These are phyloP conservation scores for Melaleuca quinquenervia DNA, from an alignment of 345 rosid species.

Conservation along the genomic window DNA sequence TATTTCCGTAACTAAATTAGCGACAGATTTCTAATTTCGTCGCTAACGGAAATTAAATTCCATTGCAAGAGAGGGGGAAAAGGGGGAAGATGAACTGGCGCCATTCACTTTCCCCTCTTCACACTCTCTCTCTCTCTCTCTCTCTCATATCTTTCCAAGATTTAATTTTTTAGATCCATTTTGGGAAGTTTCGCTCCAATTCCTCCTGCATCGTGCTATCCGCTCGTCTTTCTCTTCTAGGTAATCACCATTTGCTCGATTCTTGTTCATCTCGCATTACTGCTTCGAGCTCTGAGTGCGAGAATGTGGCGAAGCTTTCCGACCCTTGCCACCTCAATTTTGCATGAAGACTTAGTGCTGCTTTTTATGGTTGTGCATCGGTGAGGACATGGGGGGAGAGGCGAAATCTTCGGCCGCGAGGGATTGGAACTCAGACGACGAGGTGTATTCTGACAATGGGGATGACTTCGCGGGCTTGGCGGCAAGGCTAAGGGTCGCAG, in stretches of 20 bases:
- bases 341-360: conserved; percentile 96
- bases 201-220: conserved; percentile 3
- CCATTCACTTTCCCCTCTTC: not conserved
- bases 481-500: not conserved
- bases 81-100: too few species aligned
- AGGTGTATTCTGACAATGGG: conserved; percentile 14
- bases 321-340: conserved; percentile 5
- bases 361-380: conserved; percentile 43
- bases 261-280: not conserved
- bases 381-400: conserved; percentile 27
- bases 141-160: not conserved
- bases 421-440: conserved; percentile 20
- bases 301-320: conserved; percentile 15
- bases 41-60: too few species aligned
- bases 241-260: not conserved
- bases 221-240: not conserved
- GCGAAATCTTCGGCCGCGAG: not conserved
- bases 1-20: too few species aligned
- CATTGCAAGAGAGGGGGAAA: too few species aligned
- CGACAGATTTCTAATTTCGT: too few species aligned
- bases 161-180: not conserved
- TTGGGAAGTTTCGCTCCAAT: not conserved
- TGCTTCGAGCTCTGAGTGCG: not conserved
- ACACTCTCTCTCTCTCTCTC: not conserved
- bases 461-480: conserved; percentile 17